phyloP scores from a whole-genome alignment of 2,329 filamentous ascomycete species.

The Cephalotrichum gorgonifer region DNA sequence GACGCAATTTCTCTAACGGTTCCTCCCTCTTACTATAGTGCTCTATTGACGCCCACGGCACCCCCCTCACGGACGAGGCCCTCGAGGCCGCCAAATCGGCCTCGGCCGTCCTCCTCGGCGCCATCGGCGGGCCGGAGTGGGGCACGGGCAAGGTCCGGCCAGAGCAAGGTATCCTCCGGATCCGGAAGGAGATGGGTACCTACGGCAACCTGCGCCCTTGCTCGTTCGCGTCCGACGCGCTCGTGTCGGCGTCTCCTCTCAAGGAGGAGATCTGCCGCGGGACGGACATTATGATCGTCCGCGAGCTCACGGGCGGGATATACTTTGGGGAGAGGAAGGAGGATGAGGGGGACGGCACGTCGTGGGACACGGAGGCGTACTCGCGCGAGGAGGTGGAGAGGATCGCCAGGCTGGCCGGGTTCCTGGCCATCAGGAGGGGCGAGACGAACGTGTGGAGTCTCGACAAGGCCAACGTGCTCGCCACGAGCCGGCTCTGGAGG shows the following conservation, averaged over 20 bases:
- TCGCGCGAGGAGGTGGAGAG: slow-evolving; percentile 78
- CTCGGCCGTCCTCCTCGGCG: slow-evolving; percentile 83
- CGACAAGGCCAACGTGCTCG: slow-evolving; percentile 95
- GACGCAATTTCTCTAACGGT: slow-evolving; percentile 1
- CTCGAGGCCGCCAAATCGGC: slow-evolving; percentile 74
- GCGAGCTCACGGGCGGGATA: slow-evolving; percentile 85
- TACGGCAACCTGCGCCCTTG: slow-evolving; percentile 95
- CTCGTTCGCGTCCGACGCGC: slow-evolving; percentile 82
- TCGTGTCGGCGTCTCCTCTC: slow-evolving; percentile 77
- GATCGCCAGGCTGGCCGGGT: slow-evolving; percentile 70
- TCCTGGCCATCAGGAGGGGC: slow-evolving; percentile 66
- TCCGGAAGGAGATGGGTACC: slow-evolving; percentile 87
- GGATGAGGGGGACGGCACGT: slow-evolving; percentile 61
- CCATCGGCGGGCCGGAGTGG: slow-evolving; percentile 96
- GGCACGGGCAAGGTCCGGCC: slow-evolving; percentile 79
- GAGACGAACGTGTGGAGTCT: slow-evolving; percentile 67
- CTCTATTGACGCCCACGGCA: slow-evolving; percentile 76
- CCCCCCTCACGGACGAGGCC: slow-evolving; percentile 71
- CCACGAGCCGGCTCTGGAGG: slow-evolving; percentile 81
- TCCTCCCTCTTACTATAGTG: slow-evolving; percentile 38
- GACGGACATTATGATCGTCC: slow-evolving; percentile 85
- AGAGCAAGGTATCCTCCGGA: slow-evolving; percentile 81
- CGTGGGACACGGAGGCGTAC: slow-evolving; percentile 82
- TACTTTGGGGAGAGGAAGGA: slow-evolving; percentile 91
- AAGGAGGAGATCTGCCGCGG: slow-evolving; percentile 78